Evolutionary conservation across 306 rosid genomes (phyloP), one percentile per base, ranked within the genome.

Genomic region (Elaeagnus macrophylla): DNA sequence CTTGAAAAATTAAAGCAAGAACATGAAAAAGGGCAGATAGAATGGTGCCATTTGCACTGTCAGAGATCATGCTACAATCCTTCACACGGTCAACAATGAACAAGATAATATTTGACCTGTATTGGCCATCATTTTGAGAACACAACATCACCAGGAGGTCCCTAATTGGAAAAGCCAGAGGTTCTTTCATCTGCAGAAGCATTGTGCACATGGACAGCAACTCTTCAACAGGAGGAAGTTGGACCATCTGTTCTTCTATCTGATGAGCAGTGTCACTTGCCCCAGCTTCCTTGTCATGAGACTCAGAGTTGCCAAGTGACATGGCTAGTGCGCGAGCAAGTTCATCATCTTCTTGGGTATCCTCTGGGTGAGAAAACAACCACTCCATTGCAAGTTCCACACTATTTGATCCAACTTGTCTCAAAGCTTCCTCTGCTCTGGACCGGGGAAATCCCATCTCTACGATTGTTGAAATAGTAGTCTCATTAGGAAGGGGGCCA

Each of bases 321-420:
- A 90, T 78, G 51, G 97, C 97, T 42, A 90, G 94, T 59, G 95
- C 97, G 51, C 95, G 97, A 37, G 97, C 95, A 74, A 90, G 95
- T 72, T 90, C 97, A 64, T 90, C 94, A 47, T 90, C 97, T 77
- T 90, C 97, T 56, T 77, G 88, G 39, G 59, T 58, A 1, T 90
- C 97, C 71, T 90, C 97, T 32, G 82, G 95, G 70, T 86, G 95
- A 51, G 97, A 83, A 70, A 77, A 90, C 62, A 90, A 61, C 97
- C 97, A 90, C 65, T 90, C 97, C 97, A 86, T 86, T 6, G 97
- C 97, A 73, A 83, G 78, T 71, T 83, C 95, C 69, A 90, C 97
- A 69, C 95, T 90, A 68, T 83, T 86, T 52, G 97, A 83, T 61
- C 91, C 91, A 64, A 90, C 91, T 59, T 86, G 94, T 64, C 95